phyloP scores from a whole-genome alignment of 148 eudicot genomes.

The Vaccinium myrtillus region DNA sequence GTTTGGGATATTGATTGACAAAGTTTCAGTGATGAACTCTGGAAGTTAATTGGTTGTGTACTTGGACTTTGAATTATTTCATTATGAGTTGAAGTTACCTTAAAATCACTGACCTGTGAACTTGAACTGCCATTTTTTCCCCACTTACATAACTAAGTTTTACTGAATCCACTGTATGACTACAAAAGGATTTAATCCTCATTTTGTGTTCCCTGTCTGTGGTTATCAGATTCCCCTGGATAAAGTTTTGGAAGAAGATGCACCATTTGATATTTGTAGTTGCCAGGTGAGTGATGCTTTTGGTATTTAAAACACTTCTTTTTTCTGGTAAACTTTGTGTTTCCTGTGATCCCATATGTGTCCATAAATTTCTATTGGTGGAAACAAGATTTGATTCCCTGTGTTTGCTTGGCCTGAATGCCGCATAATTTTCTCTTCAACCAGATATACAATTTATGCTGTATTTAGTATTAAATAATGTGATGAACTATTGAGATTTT shows the following conservation, averaged over 20 bases:
- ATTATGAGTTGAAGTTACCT: too few species aligned
- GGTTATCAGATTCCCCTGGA: conserved; percentile 70
- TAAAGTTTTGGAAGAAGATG: conserved; percentile 78
- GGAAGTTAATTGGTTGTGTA: background rate
- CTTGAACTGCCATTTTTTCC: too few species aligned
- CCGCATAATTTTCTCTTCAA: background rate
- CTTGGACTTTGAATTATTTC: too few species aligned
- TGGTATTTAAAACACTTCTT: background rate
- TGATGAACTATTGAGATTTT: background rate
- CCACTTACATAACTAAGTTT: too few species aligned
- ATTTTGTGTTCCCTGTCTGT: conserved; percentile 15
- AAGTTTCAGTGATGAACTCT: background rate
- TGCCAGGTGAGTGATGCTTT: conserved; percentile 66
- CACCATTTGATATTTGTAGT: conserved; percentile 91
- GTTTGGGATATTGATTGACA: background rate
- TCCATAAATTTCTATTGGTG: too few species aligned
- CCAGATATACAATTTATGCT: conserved; percentile 2
- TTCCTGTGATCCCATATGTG: too few species aligned
- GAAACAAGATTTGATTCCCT: background rate
- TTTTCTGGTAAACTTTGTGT: too few species aligned
- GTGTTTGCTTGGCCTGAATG: background rate
- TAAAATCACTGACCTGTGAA: too few species aligned
- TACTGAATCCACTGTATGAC: background rate
- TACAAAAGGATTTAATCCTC: background rate
- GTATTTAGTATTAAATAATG: background rate